Base-by-base conservation (phyloP, 768 basidiomycete species). In the Lactarius vividus region DNA sequence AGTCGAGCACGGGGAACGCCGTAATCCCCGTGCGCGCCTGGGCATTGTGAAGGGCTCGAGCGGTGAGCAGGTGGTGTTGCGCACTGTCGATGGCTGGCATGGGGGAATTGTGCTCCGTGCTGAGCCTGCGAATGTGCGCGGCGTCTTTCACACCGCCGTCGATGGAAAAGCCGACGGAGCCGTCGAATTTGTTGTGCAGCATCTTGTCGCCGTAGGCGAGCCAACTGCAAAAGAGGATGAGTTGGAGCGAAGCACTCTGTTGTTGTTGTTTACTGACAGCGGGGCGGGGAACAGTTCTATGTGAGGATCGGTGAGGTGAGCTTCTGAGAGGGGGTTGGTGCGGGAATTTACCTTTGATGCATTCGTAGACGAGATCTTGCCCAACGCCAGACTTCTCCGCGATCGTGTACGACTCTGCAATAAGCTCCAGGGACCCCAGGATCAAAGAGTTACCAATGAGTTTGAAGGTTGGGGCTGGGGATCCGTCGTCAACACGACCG, bases 131-230 rank as follows among this genome's bases (percentile, higher is more conserved):
- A 61, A 94, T 86, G 73, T 89, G 88, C 82, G 83, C 76, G 0
- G 91, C 88, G 72, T 95, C 94, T 72, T 94, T 94, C 72, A 96
- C 86, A 20, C 92, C 94, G n/a, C 91, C 91, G 55, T 91, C 87
- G 57, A 95, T 84, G 15, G 87, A 79, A 74, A 96, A 95, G 16
- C 93, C 94, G 20, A 77, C 79, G 10, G 82, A 79, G 26, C 85
- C 90, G 63, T 92, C 88, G 72, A 94, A 96, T 39, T 83, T 79
- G 75, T 93, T 87, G 62, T 85, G 78, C 13, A 86, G 77, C 79
- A 95, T 91, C 74, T 87, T 87, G 29, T 85, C 81, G 26, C 84
- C 84, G 74, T 91, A 90, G 11, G 73, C 74, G 57, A 86, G 66
- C 62, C 85, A 73, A 57, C 87, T 88, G 65, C 37, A 28, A 35